Percentiles rank a stretch among this genome's conserved stretches.
Conservation (phyloP, 2,329 filamentous ascomycete species). For the Penicillium palitans region DNA sequence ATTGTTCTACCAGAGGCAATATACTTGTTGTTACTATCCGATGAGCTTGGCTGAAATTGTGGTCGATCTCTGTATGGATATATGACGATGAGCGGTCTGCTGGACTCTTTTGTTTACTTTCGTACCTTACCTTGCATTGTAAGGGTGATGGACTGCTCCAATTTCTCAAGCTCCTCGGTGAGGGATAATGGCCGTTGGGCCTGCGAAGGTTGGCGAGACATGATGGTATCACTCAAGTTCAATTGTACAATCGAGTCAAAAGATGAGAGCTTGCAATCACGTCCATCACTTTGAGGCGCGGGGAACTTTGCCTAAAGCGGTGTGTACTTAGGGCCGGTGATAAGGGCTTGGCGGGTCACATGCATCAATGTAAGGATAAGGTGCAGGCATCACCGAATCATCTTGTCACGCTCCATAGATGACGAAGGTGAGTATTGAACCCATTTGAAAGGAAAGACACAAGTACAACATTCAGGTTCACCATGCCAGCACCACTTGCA, state of each 20-base stretch:
- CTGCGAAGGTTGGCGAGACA: slow-evolving; percentile 53
- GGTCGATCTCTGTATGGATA: slow-evolving; percentile 76
- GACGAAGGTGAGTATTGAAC: neutral
- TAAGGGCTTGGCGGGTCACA: slow-evolving; percentile 37
- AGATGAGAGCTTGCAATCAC: slow-evolving; percentile 5
- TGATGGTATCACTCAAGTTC: slow-evolving; percentile 27
- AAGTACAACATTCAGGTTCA: slow-evolving; percentile 11
- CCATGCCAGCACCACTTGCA: slow-evolving; percentile 50
- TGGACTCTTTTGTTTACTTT: slow-evolving; percentile 18
- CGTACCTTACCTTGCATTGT: slow-evolving; percentile 74
- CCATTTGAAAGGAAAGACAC: neutral
- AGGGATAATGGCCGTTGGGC: slow-evolving; percentile 67
- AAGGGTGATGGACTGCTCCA: slow-evolving; percentile 95
- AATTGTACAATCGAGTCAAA: neutral
- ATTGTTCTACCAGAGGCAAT: slow-evolving; percentile 88
- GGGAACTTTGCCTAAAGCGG: slow-evolving; percentile 34
- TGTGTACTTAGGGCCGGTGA: slow-evolving; percentile 35
- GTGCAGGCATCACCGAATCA: slow-evolving; percentile 21
- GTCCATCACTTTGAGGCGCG: slow-evolving; percentile 26
- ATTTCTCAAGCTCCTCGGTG: slow-evolving; percentile 90
- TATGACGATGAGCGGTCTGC: slow-evolving; percentile 14
- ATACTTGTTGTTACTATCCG: slow-evolving; percentile 94
- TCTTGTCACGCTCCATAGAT: neutral
- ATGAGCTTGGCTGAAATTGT: slow-evolving; percentile 96
- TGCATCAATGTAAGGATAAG: slow-evolving; percentile 26